phyloP scores from a whole-genome alignment of 306 rosid genomes.

The Erythrophleum fordii region DNA sequence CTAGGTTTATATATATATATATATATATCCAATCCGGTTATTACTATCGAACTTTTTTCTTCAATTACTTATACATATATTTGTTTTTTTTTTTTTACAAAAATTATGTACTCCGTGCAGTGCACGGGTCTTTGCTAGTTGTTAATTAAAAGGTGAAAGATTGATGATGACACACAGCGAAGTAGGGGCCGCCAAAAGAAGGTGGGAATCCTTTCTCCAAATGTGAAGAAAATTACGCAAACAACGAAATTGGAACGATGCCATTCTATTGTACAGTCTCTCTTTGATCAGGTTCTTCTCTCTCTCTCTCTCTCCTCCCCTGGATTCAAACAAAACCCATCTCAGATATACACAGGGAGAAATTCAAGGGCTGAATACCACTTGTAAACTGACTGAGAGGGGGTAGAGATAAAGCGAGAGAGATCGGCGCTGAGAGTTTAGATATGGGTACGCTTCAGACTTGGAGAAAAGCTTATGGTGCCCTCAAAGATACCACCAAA shows the following conservation, averaged over 20 bases:
- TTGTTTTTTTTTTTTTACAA: no score
- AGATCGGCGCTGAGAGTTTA: conserved; percentile 40
- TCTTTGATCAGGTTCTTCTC: conserved; percentile 16
- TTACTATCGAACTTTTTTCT: no score
- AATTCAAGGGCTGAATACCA: conserved; percentile 51
- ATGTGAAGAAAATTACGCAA: neutral
- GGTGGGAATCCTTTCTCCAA: neutral
- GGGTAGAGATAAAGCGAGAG: conserved; percentile 48
- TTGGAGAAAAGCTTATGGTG: conserved; percentile 98
- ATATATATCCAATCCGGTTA: no score
- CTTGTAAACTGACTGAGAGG: conserved; percentile 35
- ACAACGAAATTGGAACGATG: neutral
- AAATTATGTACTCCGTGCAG: no score
- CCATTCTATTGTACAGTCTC: neutral
- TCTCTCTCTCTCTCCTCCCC: conserved; percentile 40
- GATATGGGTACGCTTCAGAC: conserved; percentile 94
- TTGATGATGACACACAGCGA: conserved; percentile 36
- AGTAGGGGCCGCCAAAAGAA: conserved; percentile 20
- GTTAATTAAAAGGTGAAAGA: neutral
- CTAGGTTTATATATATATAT: no score
- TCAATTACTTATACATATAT: no score
- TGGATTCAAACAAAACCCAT: neutral
- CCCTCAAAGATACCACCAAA: conserved; percentile 92
- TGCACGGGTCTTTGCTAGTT: no score
- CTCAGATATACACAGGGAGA: conserved; percentile 17